Evolutionary conservation across 2,329 filamentous ascomycete species (phyloP).

Genomic region (Knoxdaviesia capensis): DNA sequence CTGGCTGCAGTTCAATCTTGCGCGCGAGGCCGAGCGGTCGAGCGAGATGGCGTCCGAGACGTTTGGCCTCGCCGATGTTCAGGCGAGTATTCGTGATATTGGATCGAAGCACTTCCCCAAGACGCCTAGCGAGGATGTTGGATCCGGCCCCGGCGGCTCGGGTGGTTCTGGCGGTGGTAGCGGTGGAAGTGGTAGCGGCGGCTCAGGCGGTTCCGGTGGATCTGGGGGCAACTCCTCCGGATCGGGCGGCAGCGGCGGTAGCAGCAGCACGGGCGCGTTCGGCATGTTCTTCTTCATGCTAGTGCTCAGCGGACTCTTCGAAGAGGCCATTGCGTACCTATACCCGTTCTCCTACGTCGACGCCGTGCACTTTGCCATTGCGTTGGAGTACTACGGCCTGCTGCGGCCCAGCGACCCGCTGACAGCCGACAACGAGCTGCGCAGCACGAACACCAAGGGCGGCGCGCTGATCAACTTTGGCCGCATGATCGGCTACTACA

Average conservation of each 20-base stretch:
- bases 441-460: constrained; percentile 45
- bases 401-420: constrained; percentile 70
- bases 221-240: neutral
- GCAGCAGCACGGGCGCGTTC: constrained; percentile 51
- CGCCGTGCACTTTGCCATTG: constrained; percentile 85
- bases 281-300: constrained; percentile 90
- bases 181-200: too few species aligned
- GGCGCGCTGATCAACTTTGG: constrained; percentile 83
- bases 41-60: constrained; percentile 46
- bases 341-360: constrained; percentile 85
- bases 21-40: constrained; percentile 41
- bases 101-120: constrained; percentile 82
- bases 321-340: constrained; percentile 78
- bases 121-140: constrained; percentile 45
- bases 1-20: constrained; percentile 52
- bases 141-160: too few species aligned
- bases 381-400: constrained; percentile 73
- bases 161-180: too few species aligned
- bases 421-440: constrained; percentile 49
- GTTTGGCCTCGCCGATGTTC: constrained; percentile 47
- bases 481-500: constrained; percentile 86
- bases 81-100: constrained; percentile 68
- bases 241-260: neutral
- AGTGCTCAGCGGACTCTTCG: constrained; percentile 78
- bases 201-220: neutral